These are phyloP conservation scores for Ilyonectria sp. DNA, from an alignment of 2,329 filamentous ascomycete species.

Conservation along the genomic window DNA sequence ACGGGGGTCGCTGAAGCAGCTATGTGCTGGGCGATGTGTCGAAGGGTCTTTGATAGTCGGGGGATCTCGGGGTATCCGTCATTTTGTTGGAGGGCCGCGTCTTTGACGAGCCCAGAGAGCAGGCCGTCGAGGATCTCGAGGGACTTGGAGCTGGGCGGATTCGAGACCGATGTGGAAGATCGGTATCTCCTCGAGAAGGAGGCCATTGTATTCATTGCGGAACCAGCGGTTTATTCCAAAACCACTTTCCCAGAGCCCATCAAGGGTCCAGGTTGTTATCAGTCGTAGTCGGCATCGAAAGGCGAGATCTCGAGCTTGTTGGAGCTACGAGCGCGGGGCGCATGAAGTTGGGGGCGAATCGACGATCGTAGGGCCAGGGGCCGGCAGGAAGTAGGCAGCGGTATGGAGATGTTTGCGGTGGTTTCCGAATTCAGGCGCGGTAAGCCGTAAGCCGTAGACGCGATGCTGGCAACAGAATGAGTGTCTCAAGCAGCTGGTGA, in stretches of 20 bases:
- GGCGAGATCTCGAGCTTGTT: constrained; percentile 44
- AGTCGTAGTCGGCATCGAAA: constrained; percentile 55
- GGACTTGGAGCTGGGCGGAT: constrained; percentile 71
- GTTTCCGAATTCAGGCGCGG: constrained; percentile 6
- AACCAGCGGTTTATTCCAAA: constrained; percentile 47
- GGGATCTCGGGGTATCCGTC: constrained; percentile 65
- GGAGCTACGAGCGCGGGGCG: constrained; percentile 49
- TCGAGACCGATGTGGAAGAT: constrained; percentile 75
- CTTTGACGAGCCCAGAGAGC: constrained; percentile 62
- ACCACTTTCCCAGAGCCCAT: constrained; percentile 52
- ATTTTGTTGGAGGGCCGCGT: constrained; percentile 51
- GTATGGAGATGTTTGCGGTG: not conserved
- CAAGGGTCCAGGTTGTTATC: constrained; percentile 55
- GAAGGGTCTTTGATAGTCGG: constrained; percentile 69
- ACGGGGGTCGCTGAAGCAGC: constrained; percentile 64
- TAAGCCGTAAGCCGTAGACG: constrained; percentile 3
- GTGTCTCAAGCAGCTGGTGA: constrained; percentile 43
- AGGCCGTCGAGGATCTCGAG: constrained; percentile 71
- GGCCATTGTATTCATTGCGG: constrained; percentile 61
- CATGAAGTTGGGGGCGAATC: constrained; percentile 40
- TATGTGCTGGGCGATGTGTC: constrained; percentile 76
- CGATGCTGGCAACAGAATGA: constrained; percentile 29
- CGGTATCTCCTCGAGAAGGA: constrained; percentile 71
- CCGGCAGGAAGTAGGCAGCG: constrained; percentile 3
- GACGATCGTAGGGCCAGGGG: not conserved